These are phyloP conservation scores for Syzygium syzygioides DNA, from an alignment of 441 rosid species.

Conservation along the genomic window DNA sequence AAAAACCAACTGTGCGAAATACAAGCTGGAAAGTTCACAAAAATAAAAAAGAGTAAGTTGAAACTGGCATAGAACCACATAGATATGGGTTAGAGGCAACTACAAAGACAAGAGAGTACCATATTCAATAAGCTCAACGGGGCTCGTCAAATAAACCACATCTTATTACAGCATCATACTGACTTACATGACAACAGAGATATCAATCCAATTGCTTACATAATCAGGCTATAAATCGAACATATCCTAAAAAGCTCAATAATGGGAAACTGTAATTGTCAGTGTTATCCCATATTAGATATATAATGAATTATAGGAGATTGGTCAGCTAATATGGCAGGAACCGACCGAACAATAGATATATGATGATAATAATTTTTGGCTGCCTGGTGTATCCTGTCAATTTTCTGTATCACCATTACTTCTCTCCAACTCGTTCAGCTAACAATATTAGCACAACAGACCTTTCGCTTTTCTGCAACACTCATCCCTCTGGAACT, in stretches of 20 bases:
- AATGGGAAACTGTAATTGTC: not conserved
- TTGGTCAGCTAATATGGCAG: not conserved
- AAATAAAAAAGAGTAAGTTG: not conserved
- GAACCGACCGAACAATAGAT: not conserved
- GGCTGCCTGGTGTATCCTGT: not conserved
- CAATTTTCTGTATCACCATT: not conserved
- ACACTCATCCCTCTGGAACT: not conserved
- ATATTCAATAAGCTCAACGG: not conserved
- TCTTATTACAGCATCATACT: not conserved
- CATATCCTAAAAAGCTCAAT: not conserved
- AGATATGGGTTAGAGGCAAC: not conserved
- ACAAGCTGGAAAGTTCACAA: constrained; percentile 63
- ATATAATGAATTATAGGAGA: not conserved
- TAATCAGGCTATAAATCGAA: not conserved
- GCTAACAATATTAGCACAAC: not conserved
- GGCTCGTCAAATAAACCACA: not conserved
- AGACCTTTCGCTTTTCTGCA: not conserved
- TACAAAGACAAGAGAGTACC: not conserved
- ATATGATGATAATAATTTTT: not conserved
- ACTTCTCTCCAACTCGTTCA: not conserved
- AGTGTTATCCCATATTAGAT: not conserved
- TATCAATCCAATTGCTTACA: not conserved
- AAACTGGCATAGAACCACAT: not conserved
- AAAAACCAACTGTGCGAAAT: constrained; percentile 90
- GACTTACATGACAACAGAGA: not conserved